Evolutionary conservation across 1,284 basidiomycete species (phyloP), one percentile per base, ranked within the genome.

Genomic region (Neonothopanus nambi): DNA sequence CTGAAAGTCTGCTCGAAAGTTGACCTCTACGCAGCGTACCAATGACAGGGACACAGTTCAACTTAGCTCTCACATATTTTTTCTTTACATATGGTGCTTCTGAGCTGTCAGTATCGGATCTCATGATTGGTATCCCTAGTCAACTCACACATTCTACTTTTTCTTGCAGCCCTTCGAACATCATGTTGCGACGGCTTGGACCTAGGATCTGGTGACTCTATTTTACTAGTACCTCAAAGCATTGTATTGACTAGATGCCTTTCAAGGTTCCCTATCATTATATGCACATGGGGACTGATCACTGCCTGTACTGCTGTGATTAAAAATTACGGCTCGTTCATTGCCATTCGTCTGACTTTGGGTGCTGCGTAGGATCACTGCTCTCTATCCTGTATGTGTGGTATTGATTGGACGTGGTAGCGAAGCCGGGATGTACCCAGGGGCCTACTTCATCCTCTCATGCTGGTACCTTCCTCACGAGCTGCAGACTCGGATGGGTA

Each of bases 371-470:
- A 23, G 17, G 28, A 23, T 7, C 46, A 9, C 8, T 13, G 5
- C 21, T 28, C 26, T 43, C 41, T 23, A 17, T 21, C 24, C 7
- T 33, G 13, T 33, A 8, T 36, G 17, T 26, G 26, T 48, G 17
- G 11, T 40, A 23, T 40, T 40, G 21, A 40, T 40, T 18, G 9
- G 3, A 8, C 9, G 13, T 7, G 12, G 18, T 26, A 47, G 43
- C 17, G 52, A 54, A 40, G 52, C 52, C 5, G 52, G 52, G 37
- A 54, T 54, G 52, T 54, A 54, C 41, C 52, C 52, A 23, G 52
- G 52, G 20, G 52, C 52, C 9, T 54, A 50, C 30, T 54, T 54
- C 39, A 54, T 54, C 26, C 39, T 54, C 18, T 54, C 52, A 15
- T 50, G 48, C 24, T 54, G 52, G 52, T 54, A 54, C 47, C 48